Evolutionary conservation across 2,329 filamentous ascomycete genomes (phyloP).

Genomic region (Microcyclospora pomicola): DNA sequence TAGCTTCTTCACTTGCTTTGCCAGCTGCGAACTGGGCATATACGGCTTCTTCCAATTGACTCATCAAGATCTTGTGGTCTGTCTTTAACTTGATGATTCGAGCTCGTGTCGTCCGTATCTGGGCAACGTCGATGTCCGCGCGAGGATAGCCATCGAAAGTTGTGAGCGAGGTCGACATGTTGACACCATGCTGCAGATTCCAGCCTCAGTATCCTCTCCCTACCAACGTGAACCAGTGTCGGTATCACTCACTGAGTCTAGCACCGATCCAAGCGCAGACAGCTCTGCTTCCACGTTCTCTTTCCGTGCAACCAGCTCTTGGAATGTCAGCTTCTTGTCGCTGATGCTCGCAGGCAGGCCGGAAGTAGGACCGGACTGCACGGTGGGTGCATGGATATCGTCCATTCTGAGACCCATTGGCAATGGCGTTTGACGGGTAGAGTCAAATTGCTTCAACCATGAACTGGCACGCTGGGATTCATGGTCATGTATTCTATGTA

Average conservation of each 20-base stretch:
- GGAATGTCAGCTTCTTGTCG: slow-evolving; percentile 48
- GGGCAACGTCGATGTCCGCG: slow-evolving; percentile 85
- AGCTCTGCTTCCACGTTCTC: slow-evolving; percentile 76
- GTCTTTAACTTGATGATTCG: slow-evolving; percentile 82
- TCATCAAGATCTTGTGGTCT: slow-evolving; percentile 86
- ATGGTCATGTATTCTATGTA: too few species aligned
- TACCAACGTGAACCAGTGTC: background rate
- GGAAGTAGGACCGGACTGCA: slow-evolving; percentile 59
- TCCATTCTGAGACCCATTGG: slow-evolving; percentile 48
- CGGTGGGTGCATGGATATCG: slow-evolving; percentile 54
- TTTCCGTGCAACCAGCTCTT: slow-evolving; percentile 73
- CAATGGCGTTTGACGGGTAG: background rate
- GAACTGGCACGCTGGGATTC: too few species aligned
- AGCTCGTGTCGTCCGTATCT: slow-evolving; percentile 86
- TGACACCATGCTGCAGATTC: slow-evolving; percentile 63
- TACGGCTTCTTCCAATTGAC: slow-evolving; percentile 66
- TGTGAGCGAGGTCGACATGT: slow-evolving; percentile 78
- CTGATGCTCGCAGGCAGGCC: slow-evolving; percentile 29
- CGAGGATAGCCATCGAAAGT: slow-evolving; percentile 87
- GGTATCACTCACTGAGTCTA: slow-evolving; percentile 59
- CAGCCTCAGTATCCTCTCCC: background rate
- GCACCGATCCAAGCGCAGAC: slow-evolving; percentile 65
- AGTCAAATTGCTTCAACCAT: too few species aligned
- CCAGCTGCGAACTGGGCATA: slow-evolving; percentile 66
- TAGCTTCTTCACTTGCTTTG: slow-evolving; percentile 9